Evolutionary conservation across 2,329 filamentous ascomycete species (phyloP).

Genomic region (Acrodontium crateriforme): DNA sequence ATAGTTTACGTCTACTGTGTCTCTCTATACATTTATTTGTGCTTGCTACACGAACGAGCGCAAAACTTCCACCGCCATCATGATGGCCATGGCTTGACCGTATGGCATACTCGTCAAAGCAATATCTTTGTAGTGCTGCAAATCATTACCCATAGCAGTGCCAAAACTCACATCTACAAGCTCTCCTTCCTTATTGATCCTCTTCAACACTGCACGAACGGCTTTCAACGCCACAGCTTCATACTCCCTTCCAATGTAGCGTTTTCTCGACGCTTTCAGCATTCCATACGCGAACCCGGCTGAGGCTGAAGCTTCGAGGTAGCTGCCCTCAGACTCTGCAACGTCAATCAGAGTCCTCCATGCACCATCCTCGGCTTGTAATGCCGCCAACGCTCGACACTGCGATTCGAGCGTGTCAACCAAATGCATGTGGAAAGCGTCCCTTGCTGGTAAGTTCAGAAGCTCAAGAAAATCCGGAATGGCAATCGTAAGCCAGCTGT

Average conservation of each 20-base stretch:
- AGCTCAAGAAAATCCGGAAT: conserved; percentile 70
- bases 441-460: conserved; percentile 43
- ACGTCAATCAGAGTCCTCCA: conserved; percentile 66
- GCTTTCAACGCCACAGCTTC: conserved; percentile 52
- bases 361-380: conserved; percentile 49
- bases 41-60: conserved; percentile 45
- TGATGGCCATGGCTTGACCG: conserved; percentile 73
- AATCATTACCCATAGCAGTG: conserved; percentile 58
- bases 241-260: conserved; percentile 52
- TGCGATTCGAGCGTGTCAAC: conserved; percentile 54
- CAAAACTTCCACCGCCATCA: conserved; percentile 63
- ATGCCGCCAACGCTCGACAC: conserved; percentile 45
- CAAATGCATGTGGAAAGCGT: conserved; percentile 48
- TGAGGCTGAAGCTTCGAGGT: conserved; percentile 63
- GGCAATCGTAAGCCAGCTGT: conserved; percentile 69
- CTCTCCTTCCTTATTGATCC: conserved; percentile 55
- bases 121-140: conserved; percentile 69
- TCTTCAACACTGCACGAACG: conserved; percentile 50
- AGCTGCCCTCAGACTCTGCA: conserved; percentile 51
- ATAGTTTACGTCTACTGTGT: too few species aligned
- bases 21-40: too few species aligned
- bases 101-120: conserved; percentile 70
- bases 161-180: conserved; percentile 64
- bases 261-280: conserved; percentile 56
- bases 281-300: conserved; percentile 73